These are phyloP conservation scores for Pyronema domesticum DNA, from an alignment of 495 filamentous ascomycete genomes.

Conservation along the genomic window DNA sequence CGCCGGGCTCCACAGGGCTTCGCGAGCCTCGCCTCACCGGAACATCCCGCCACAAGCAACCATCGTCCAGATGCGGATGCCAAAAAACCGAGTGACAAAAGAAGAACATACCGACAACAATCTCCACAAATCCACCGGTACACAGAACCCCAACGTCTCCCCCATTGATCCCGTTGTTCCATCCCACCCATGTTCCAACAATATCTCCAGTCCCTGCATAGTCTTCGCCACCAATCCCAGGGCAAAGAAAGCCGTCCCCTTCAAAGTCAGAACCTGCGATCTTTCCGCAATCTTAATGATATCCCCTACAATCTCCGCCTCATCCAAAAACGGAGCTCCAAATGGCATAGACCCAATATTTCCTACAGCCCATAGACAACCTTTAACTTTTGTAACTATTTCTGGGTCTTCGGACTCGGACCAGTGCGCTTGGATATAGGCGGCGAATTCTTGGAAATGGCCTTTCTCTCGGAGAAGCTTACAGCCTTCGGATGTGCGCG, in stretches of 20 bases:
- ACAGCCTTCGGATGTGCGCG: slow-evolving; percentile 82
- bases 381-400: slow-evolving; percentile 82
- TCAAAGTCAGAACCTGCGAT: slow-evolving; percentile 74
- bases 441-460: slow-evolving; percentile 83
- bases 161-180: slow-evolving; percentile 71
- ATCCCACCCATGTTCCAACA: slow-evolving; percentile 78
- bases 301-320: slow-evolving; percentile 62
- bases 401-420: slow-evolving; percentile 73
- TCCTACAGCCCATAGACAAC: slow-evolving; percentile 91
- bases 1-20: too few relatives aligned
- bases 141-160: slow-evolving; percentile 66
- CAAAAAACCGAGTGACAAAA: neutral
- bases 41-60: too few relatives aligned
- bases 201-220: slow-evolving; percentile 75
- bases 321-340: slow-evolving; percentile 80
- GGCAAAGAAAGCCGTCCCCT: slow-evolving; percentile 93
- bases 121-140: slow-evolving; percentile 59
- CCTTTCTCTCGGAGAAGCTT: slow-evolving; percentile 76
- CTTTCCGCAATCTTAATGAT: slow-evolving; percentile 73
- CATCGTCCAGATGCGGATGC: neutral
- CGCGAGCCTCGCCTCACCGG: too few relatives aligned
- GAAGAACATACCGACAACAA: slow-evolving; percentile 38
- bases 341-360: slow-evolving; percentile 98
- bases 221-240: slow-evolving; percentile 83
- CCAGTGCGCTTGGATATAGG: slow-evolving; percentile 68